Evolutionary conservation across 2,329 filamentous ascomycete genomes (phyloP), one percentile per base, ranked within the genome.

Genomic region (Diaporthe vaccinii): DNA sequence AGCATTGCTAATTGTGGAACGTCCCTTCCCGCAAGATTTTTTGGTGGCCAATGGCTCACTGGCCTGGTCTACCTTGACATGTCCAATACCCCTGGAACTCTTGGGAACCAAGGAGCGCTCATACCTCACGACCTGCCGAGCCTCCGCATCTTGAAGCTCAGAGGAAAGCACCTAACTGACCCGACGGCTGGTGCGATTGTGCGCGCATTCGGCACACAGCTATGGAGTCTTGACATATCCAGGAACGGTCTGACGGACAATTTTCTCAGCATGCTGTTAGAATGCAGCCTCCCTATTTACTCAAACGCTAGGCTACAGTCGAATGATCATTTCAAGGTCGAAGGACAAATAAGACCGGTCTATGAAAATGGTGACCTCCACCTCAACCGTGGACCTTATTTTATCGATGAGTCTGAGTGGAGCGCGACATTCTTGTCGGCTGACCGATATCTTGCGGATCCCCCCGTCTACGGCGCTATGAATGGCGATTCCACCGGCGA

Each of bases 161-260:
- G 84, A 62, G 83, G 85, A 2, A 84, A 88, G 31, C 85, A 88
- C 75, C 78, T 92, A 31, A 85, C 87, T 31, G 85, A 89, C 74
- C 72, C 74, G 1, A 80, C 83, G 2, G 81, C 84, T 3, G 73
- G 81, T 0, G 57, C 80, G 4, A 76, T 86, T 55, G 78, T 89
- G 79, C 77, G 79, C 75, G 77, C 80, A 7, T 85, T 85, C 65
- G 74, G 77, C 6, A 75, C 75, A 15, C 86, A 84, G 39, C 80
- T 92, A 15, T 92, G 90, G 90, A 91, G 90, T 78, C 79, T 92
- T 6, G 90, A 92, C 76, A 68, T 92, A 0, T 83, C 85, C 51
- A 72, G 85, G 8, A 93, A 92, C 77, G 84, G 83, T 15, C 79
- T 92, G 14, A 87, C 86, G 0, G 90, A 92, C 78, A 78, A 51